Base-by-base conservation (phyloP, 1,284 basidiomycete species). In the Clitocybe nebularis region DNA sequence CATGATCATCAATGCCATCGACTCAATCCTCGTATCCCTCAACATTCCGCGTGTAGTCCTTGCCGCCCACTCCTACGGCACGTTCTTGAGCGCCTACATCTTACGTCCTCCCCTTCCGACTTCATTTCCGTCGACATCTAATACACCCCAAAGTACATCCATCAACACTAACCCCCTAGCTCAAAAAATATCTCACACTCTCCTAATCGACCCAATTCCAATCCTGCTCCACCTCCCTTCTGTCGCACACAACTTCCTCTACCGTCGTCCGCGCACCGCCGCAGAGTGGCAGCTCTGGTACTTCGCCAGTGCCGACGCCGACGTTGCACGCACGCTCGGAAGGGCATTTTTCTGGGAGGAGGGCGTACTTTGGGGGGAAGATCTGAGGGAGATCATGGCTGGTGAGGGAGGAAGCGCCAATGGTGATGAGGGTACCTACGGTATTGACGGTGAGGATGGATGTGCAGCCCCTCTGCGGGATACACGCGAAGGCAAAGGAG, bases 201-300 rank as follows among this genome's bases (percentile, higher is more conserved):
- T 81, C 21, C 63, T 84, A 38, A 60, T 82, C 33, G 80, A 84
- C 57, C 82, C 80, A 2, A 79, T 84, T 33, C 77, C 79, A 0
- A 71, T 84, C 49, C 62, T 84, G 0, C 68, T 84, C 5, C 78
- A 82, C 60, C 68, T 76, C 22, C 77, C 80, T 0, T 51, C 71
- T 8, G 73, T 83, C 28, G 79, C 80, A 11, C 73, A 71, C 58
- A 84, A 83, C 57, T 84, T 84, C 48, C 63, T 84, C 26, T 82
- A 84, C 59, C 74, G 81, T 9, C 10, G 50, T 0, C 80, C 82
- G 1, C 49, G 50, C 16, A 45, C 52, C 1, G 77, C 78, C 28
- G 77, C 79, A 52, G 77, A 84, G 50, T 82, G 79, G 77, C 67
- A 81, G 59, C 51, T 84, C 43, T 84, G 79, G 77, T 84, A 79